Evolutionary conservation across 2,329 filamentous ascomycete genomes (phyloP).

Genomic region (Tolypocladium cylindrosporum): DNA sequence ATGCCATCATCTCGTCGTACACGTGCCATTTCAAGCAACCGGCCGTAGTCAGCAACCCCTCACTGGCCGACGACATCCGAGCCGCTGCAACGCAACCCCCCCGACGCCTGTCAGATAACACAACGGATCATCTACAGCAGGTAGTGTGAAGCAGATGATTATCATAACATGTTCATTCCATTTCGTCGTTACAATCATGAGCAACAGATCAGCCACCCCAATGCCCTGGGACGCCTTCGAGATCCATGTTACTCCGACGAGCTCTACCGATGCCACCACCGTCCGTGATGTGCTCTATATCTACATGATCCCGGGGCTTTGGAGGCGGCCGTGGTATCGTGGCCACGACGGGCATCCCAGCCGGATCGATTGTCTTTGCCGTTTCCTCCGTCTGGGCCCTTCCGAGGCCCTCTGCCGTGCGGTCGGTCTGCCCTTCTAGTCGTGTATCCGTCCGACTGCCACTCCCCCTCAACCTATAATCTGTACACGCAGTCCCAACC

Average conservation of each 20-base stretch:
- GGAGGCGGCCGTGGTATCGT: neutral
- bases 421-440: slow-evolving; percentile 7
- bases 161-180: slow-evolving; percentile 17
- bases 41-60: neutral
- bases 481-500: slow-evolving; percentile 18
- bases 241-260: slow-evolving; percentile 11
- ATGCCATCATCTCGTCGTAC: neutral
- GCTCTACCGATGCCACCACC: slow-evolving; percentile 7
- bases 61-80: neutral
- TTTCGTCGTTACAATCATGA: slow-evolving; percentile 21
- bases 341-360: neutral
- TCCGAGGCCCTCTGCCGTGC: neutral
- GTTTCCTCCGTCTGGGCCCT: neutral
- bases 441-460: slow-evolving; percentile 17
- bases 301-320: slow-evolving; percentile 9
- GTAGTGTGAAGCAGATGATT: neutral
- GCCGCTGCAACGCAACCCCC: neutral
- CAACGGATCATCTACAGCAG: neutral
- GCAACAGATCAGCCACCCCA: slow-evolving; percentile 13
- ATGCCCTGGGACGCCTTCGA: slow-evolving; percentile 9
- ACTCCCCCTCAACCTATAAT: slow-evolving; percentile 16
- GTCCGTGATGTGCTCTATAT: slow-evolving; percentile 7
- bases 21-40: neutral
- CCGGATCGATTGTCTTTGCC: slow-evolving; percentile 2
- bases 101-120: neutral